phyloP scores from a whole-genome alignment of 257 asterid species.

The Solanum virginianum region DNA sequence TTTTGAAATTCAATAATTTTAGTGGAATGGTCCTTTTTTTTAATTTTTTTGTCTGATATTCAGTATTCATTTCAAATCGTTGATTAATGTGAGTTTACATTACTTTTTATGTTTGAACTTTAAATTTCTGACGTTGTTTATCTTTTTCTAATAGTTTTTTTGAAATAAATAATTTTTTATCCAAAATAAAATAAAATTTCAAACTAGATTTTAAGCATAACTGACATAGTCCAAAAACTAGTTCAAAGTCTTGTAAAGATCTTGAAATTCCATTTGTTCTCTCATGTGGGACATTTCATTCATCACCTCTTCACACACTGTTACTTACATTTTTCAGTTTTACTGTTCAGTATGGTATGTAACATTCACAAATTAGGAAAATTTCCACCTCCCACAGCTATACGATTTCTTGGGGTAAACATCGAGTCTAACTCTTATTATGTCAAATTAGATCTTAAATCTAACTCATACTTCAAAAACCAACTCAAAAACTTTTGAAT shows the following conservation, averaged over 20 bases:
- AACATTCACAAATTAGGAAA: no score
- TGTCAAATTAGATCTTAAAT: no score
- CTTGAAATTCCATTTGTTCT: neutral
- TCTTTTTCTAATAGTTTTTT: neutral
- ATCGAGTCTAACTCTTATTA: no score
- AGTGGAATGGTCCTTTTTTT: neutral
- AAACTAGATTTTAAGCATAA: neutral
- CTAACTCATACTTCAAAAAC: no score
- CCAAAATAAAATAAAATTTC: neutral
- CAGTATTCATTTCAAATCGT: accelerated
- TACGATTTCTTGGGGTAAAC: no score
- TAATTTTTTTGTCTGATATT: neutral
- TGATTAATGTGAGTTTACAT: neutral
- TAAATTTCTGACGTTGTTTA: accelerated
- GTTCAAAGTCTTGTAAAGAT: neutral
- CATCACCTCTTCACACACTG: no score
- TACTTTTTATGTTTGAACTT: neutral
- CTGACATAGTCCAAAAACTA: neutral
- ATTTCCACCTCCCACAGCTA: no score
- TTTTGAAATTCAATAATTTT: neutral
- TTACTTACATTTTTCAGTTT: no score
- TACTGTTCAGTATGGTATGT: no score
- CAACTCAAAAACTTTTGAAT: neutral
- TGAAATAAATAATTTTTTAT: neutral
- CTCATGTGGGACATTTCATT: neutral